Percentiles rank a stretch among this genome's conserved stretches.
phyloP scores from a whole-genome alignment of 257 asterid species.

The Plantago ovata region DNA sequence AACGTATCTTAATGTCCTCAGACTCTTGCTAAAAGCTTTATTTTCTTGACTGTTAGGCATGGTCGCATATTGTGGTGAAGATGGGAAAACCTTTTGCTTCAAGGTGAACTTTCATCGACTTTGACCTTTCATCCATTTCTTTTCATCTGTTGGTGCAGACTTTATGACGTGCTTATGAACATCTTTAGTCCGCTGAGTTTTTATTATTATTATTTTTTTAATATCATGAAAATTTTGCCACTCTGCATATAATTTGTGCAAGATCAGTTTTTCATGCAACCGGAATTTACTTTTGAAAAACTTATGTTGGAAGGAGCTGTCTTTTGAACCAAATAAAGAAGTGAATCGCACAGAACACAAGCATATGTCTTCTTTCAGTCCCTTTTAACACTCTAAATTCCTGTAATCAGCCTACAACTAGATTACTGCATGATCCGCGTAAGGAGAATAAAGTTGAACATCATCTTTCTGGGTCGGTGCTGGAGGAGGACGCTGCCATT shows the following conservation, averaged over 20 bases:
- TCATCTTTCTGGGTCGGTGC: conserved; percentile 69
- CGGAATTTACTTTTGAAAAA: no score
- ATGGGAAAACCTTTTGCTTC: conserved; percentile 69
- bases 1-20: not conserved
- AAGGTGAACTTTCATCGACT: conserved; percentile 43
- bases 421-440: conserved; percentile 57
- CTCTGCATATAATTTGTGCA: no score
- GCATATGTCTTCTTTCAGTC: not conserved
- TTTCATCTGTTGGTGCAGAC: not conserved
- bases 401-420: conserved; percentile 48
- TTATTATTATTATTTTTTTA: no score
- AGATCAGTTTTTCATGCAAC: no score
- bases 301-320: no score
- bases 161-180: not conserved
- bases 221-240: no score
- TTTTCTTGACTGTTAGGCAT: conserved; percentile 39
- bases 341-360: no score
- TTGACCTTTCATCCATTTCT: conserved; percentile 12
- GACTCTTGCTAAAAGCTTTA: conserved; percentile 5
- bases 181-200: no score
- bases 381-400: not conserved
- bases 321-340: no score
- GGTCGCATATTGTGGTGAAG: conserved; percentile 89
- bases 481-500: conserved; percentile 56
- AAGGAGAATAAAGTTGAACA: conserved; percentile 45